phyloP scores from a whole-genome alignment of 768 basidiomycete genomes.

The Termitomyces sp. region DNA sequence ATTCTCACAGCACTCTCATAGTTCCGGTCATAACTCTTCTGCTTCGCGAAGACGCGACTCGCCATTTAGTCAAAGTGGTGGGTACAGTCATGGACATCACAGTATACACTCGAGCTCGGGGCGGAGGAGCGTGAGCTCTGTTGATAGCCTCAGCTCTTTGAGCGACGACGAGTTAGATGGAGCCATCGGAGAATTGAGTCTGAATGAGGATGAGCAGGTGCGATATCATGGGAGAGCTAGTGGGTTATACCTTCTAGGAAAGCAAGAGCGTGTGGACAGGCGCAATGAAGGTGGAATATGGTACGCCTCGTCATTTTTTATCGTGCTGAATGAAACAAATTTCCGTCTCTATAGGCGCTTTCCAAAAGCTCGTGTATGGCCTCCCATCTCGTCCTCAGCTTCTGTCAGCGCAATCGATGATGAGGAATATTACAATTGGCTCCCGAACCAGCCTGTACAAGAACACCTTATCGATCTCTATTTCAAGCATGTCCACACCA shows the following conservation, averaged over 20 bases:
- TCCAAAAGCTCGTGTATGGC: slow-evolving; percentile 88
- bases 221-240: slow-evolving; percentile 85
- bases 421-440: slow-evolving; percentile 30
- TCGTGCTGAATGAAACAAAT: neutral
- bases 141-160: slow-evolving; percentile 25
- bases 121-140: slow-evolving; percentile 26
- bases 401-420: slow-evolving; percentile 23
- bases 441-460: slow-evolving; percentile 59
- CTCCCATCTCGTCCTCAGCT: slow-evolving; percentile 38
- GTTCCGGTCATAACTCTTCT: slow-evolving; percentile 18
- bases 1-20: slow-evolving; percentile 5
- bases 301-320: slow-evolving; percentile 30
- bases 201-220: slow-evolving; percentile 85
- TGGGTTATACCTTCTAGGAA: slow-evolving; percentile 68
- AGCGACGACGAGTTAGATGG: slow-evolving; percentile 45
- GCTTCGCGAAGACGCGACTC: slow-evolving; percentile 9
- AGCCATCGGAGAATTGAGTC: slow-evolving; percentile 78
- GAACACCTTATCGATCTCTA: slow-evolving; percentile 70
- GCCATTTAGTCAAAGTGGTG: slow-evolving; percentile 8
- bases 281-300: slow-evolving; percentile 76
- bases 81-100: neutral
- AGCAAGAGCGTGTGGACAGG: slow-evolving; percentile 52
- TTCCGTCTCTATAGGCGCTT: slow-evolving; percentile 51
- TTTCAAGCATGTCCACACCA: slow-evolving; percentile 76
- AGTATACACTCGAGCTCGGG: neutral